Conservation (phyloP, 371 early-diverging fungal species). For the Lichtheimia ramosa region DNA sequence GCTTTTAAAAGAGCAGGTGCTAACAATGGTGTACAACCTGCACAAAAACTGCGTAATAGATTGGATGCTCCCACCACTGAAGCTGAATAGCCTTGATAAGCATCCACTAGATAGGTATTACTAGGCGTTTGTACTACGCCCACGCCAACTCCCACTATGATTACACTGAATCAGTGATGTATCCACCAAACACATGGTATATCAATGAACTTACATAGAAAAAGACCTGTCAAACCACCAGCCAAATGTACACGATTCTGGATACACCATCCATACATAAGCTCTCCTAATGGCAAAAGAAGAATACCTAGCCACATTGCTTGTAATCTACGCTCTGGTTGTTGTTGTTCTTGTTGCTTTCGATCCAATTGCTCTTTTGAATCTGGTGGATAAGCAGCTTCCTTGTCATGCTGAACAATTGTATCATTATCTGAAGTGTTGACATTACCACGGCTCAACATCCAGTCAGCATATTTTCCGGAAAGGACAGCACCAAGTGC, state of each 20-base stretch:
- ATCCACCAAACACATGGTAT: background rate
- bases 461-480: constrained; percentile 39
- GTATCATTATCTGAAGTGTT: background rate
- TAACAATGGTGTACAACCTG: constrained; percentile 39
- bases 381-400: background rate
- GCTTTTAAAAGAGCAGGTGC: constrained; percentile 30
- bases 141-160: constrained; percentile 50
- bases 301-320: constrained; percentile 47
- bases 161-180: background rate
- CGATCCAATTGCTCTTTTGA: background rate
- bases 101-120: constrained; percentile 48
- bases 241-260: constrained; percentile 24
- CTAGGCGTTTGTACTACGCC: constrained; percentile 45
- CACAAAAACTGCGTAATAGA: constrained; percentile 40
- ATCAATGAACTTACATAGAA: constrained; percentile 32
- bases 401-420: background rate
- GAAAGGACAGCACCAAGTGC: constrained; percentile 44
- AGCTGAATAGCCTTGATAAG: constrained; percentile 40
- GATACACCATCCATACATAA: constrained; percentile 50
- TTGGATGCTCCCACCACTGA: constrained; percentile 46
- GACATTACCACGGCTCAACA: constrained; percentile 12
- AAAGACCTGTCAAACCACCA: constrained; percentile 29
- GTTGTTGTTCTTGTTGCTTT: background rate
- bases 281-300: constrained; percentile 31
- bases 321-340: constrained; percentile 31